phyloP scores from a whole-genome alignment of 2,329 filamentous ascomycete genomes.

The Cadophora sp. region DNA sequence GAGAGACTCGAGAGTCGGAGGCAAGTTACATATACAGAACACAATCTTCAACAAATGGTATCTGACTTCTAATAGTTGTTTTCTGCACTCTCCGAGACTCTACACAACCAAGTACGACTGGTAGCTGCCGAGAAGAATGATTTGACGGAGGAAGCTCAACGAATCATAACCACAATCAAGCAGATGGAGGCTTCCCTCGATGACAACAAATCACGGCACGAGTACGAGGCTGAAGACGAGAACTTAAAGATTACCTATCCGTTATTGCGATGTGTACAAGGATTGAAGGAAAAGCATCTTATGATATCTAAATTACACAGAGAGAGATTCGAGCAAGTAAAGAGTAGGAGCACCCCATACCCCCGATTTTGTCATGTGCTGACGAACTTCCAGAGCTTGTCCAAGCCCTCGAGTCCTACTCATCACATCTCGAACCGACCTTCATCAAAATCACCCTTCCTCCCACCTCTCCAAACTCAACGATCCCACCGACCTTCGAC shows the following conservation, averaged over 20 bases:
- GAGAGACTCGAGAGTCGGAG: slow-evolving; percentile 88
- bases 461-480: slow-evolving; percentile 77
- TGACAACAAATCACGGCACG: slow-evolving; percentile 70
- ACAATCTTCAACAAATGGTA: slow-evolving; percentile 35
- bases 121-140: slow-evolving; percentile 90
- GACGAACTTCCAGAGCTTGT: slow-evolving; percentile 74
- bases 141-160: slow-evolving; percentile 87
- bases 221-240: slow-evolving; percentile 69
- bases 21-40: slow-evolving; percentile 54
- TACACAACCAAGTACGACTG: slow-evolving; percentile 86
- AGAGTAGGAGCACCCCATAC: slow-evolving; percentile 66
- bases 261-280: slow-evolving; percentile 78
- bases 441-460: slow-evolving; percentile 88
- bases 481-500: slow-evolving; percentile 84
- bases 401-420: slow-evolving; percentile 93
- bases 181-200: slow-evolving; percentile 94
- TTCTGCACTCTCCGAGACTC: slow-evolving; percentile 85
- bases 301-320: slow-evolving; percentile 83
- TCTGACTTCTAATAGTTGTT: slow-evolving; percentile 70
- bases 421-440: slow-evolving; percentile 88
- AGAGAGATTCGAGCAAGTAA: slow-evolving; percentile 94
- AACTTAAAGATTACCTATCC: slow-evolving; percentile 83
- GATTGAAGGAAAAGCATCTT: slow-evolving; percentile 84
- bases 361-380: slow-evolving; percentile 17
- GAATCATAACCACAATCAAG: slow-evolving; percentile 82